Evolutionary conservation across 2,329 filamentous ascomycete genomes (phyloP), one percentile per base, ranked within the genome.

Genomic region (Xylariaceae sp.): DNA sequence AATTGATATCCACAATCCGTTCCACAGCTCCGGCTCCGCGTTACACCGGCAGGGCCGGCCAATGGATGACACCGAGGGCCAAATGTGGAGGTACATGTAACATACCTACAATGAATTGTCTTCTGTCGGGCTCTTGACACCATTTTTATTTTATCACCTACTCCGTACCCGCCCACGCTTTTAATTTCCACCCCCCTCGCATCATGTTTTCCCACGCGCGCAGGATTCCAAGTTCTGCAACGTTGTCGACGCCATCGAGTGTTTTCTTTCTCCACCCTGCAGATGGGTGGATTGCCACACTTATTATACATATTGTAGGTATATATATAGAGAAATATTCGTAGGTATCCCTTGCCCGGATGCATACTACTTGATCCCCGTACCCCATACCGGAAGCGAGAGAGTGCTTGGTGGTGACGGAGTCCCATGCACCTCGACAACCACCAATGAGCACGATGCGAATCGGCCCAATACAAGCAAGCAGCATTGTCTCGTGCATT

Each of bases 11-110:
- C 2, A 18, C 16, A 32, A n/a, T n/a, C 29, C 10, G 23, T 46
- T 29, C 18, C 7, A 29, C 44, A 46, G 44, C 44, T 32, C 44
- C 44, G 44, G 29, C 23, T 46, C 44, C 44, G 44, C 44, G 26
- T 32, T 47, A 37, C 45, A 47, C 45, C 45, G 45, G 45, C 45
- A 20, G 19, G 23, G n/a, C 45, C 45, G 45, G 37, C 26, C 16
- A 18, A 47, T 29, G 5, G 32, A 37, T 7, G 45, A 47, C 26
- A n/a, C 26, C 45, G 26, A 47, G 7, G 18, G 21, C 16, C n/a
- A n/a, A n/a, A 3, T 19, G 18, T 47, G 16, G 45, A n/a, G n/a
- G n/a, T n/a, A n/a, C n/a, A n/a, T n/a, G n/a, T n/a, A n/a, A n/a
- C n/a, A n/a, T n/a, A n/a, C n/a, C n/a, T n/a, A n/a, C 10, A 29